phyloP scores from a whole-genome alignment of 2,329 filamentous ascomycete species.

The Pseudogymnoascus sp. region DNA sequence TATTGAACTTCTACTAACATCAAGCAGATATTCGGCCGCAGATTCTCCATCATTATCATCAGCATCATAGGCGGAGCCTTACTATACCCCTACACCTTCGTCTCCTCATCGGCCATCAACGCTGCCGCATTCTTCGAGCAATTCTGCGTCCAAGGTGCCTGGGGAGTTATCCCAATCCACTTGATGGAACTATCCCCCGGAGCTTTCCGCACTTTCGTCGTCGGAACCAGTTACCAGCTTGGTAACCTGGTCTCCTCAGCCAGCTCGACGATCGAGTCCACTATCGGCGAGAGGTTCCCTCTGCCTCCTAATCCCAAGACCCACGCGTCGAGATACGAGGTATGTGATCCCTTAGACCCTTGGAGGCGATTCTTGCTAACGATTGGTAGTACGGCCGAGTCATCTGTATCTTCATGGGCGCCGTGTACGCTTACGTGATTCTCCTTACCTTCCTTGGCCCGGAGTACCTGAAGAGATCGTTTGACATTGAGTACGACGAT shows the following conservation, averaged over 20 bases:
- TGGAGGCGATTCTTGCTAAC: slow-evolving; percentile 16
- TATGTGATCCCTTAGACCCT: background rate
- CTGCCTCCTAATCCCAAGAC: slow-evolving; percentile 48
- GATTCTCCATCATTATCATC: slow-evolving; percentile 61
- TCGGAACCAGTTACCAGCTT: slow-evolving; percentile 65
- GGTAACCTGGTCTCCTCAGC: slow-evolving; percentile 70
- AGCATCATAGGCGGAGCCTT: slow-evolving; percentile 64
- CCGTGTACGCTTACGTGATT: slow-evolving; percentile 62
- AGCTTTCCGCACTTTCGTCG: slow-evolving; percentile 64
- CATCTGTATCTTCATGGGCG: slow-evolving; percentile 87
- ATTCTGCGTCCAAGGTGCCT: slow-evolving; percentile 70
- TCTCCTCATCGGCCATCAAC: slow-evolving; percentile 55
- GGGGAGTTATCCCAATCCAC: slow-evolving; percentile 68
- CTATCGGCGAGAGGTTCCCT: slow-evolving; percentile 67
- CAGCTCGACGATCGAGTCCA: slow-evolving; percentile 70
- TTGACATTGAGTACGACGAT: slow-evolving; percentile 40
- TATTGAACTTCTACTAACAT: background rate
- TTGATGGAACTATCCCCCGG: slow-evolving; percentile 66
- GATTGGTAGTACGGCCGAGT: slow-evolving; percentile 74
- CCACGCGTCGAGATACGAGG: slow-evolving; percentile 16
- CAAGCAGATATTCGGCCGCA: slow-evolving; percentile 52
- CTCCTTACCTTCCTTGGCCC: slow-evolving; percentile 54
- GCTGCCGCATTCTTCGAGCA: slow-evolving; percentile 80
- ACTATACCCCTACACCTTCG: slow-evolving; percentile 77
- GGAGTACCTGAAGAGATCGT: slow-evolving; percentile 38